These are phyloP conservation scores for Stromatinia cepivora DNA, from an alignment of 2,329 filamentous ascomycete genomes.

Conservation along the genomic window DNA sequence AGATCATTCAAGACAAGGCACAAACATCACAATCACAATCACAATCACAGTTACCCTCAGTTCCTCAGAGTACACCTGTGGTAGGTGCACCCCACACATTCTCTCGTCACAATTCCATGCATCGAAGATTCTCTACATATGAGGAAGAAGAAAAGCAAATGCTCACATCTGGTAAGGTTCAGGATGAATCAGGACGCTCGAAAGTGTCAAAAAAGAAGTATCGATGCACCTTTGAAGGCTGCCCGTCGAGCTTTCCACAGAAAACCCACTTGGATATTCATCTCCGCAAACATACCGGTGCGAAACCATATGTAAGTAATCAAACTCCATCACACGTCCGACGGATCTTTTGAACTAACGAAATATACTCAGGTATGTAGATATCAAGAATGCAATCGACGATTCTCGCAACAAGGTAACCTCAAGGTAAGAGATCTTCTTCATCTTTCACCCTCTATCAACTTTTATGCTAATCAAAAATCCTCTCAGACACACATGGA, in stretches of 20 bases:
- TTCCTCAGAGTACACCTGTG: slow-evolving; percentile 32
- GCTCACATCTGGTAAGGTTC: slow-evolving; percentile 32
- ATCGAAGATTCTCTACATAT: slow-evolving; percentile 18
- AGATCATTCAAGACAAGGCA: slow-evolving; percentile 73
- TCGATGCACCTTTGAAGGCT: slow-evolving; percentile 70
- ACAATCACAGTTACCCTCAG: slow-evolving; percentile 34
- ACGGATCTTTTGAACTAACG: background rate
- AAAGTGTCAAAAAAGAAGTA: slow-evolving; percentile 58
- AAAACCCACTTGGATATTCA: slow-evolving; percentile 95
- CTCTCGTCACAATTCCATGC: slow-evolving; percentile 29
- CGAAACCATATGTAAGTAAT: slow-evolving; percentile 81
- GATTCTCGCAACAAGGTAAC: slow-evolving; percentile 10
- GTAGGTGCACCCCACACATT: slow-evolving; percentile 40
- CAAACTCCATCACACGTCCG: background rate
- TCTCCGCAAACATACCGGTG: slow-evolving; percentile 81
- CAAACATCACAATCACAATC: slow-evolving; percentile 42
- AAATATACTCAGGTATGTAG: background rate
- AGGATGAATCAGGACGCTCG: slow-evolving; percentile 29
- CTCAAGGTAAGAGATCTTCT: background rate
- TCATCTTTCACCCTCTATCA: background rate
- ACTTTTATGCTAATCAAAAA: background rate
- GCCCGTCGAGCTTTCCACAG: slow-evolving; percentile 81
- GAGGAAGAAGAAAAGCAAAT: slow-evolving; percentile 28
- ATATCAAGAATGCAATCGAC: background rate
- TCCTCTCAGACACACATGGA: slow-evolving; percentile 6